Conservation (phyloP, 805 yeast species). For the Candida dajiaensis region DNA sequence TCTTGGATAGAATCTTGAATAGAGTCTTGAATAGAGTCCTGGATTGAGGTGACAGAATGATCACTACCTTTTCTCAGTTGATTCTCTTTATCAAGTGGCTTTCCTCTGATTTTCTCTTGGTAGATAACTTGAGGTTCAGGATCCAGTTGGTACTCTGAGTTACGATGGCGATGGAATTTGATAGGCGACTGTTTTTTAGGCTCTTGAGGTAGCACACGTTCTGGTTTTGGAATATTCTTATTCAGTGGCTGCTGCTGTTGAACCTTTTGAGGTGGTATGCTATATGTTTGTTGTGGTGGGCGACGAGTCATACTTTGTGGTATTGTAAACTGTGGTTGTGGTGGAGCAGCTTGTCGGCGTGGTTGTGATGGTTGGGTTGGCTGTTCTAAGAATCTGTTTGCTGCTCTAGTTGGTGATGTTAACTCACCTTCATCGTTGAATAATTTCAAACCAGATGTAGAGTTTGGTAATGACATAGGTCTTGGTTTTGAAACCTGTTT, state of each 20-base stretch:
- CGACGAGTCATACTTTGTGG: neutral
- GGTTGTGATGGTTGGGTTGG: neutral
- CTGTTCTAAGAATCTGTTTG: conserved; percentile 1
- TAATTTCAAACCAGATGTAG: conserved; percentile 3
- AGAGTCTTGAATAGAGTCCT: conserved; percentile 14
- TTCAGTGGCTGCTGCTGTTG: neutral
- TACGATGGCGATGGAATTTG: conserved; percentile 1
- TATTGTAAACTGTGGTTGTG: neutral
- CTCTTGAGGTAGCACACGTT: neutral
- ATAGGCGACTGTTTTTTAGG: neutral
- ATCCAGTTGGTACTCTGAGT: neutral
- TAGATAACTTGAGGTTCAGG: neutral
- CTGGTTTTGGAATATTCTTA: neutral
- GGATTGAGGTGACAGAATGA: conserved; percentile 10
- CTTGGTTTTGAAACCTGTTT: neutral
- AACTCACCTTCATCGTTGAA: conserved; percentile 4
- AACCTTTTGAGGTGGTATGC: neutral
- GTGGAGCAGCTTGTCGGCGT: neutral
- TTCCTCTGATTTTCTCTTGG: neutral
- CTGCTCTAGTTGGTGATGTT: neutral
- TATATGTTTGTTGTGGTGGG: neutral
- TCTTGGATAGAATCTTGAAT: conserved; percentile 11
- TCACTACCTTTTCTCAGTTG: conserved; percentile 1
- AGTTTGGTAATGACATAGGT: conserved; percentile 8
- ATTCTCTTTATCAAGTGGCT: neutral